These are phyloP conservation scores for Cercophora newfieldiana DNA, from an alignment of 495 filamentous ascomycete genomes.

Conservation along the genomic window DNA sequence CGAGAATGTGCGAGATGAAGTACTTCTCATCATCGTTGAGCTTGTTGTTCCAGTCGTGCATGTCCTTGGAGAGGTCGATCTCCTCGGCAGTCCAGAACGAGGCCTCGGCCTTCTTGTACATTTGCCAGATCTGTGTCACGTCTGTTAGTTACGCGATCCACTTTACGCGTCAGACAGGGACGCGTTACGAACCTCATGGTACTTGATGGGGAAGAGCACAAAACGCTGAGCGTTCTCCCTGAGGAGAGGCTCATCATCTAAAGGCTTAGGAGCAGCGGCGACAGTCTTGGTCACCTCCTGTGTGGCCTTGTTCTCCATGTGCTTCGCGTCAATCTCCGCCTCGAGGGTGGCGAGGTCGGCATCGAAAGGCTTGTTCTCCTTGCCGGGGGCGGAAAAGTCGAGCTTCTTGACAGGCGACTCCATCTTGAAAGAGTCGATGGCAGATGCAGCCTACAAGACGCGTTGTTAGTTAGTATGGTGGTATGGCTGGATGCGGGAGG, in stretches of 20 bases:
- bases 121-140: conserved; percentile 87
- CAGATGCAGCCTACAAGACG: conserved; percentile 69
- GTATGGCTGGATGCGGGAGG: conserved; percentile 17
- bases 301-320: conserved; percentile 45
- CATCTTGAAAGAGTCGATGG: conserved; percentile 87
- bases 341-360: conserved; percentile 56
- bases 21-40: conserved; percentile 95
- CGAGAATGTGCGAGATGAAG: conserved; percentile 97
- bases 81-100: conserved; percentile 99
- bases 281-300: conserved; percentile 51
- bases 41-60: conserved; percentile 98
- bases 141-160: conserved; percentile 44
- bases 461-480: conserved; percentile 23
- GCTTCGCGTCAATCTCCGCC: conserved; percentile 54
- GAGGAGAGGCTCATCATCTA: conserved; percentile 87
- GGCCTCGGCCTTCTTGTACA: conserved; percentile 99
- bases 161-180: conserved; percentile 64
- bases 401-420: conserved; percentile 91
- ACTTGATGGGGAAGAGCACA: conserved; percentile 98
- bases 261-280: conserved; percentile 62
- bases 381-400: conserved; percentile 67
- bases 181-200: conserved; percentile 86
- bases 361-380: conserved; percentile 77
- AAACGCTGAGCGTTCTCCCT: conserved; percentile 96
- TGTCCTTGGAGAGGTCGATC: conserved; percentile 97